phyloP scores from a whole-genome alignment of 2,329 filamentous ascomycete genomes.

The Sarocladium oryzae region DNA sequence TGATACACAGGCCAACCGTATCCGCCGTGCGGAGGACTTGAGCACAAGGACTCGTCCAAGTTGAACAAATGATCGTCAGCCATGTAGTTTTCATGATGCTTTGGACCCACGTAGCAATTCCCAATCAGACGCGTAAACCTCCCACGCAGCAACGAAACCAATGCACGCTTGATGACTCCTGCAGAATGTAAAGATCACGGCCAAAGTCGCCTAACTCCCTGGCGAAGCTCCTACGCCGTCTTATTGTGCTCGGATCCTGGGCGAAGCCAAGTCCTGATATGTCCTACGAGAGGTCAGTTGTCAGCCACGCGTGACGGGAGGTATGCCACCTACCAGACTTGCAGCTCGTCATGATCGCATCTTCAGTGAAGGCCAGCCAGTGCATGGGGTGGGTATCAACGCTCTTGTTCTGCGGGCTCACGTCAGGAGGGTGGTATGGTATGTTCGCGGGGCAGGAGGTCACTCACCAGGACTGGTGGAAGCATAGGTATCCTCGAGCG shows the following conservation, averaged over 20 bases:
- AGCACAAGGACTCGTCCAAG: too few species aligned
- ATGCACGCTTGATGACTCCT: not conserved
- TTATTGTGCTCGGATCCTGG: slow-evolving; percentile 10
- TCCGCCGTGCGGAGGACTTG: too few species aligned
- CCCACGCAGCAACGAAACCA: not conserved
- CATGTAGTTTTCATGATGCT: too few species aligned
- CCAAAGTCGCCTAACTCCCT: not conserved
- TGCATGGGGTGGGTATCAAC: slow-evolving; percentile 81
- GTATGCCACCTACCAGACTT: slow-evolving; percentile 65
- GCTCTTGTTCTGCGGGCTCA: slow-evolving; percentile 57
- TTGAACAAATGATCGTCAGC: too few species aligned
- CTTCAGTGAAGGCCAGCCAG: slow-evolving; percentile 90
- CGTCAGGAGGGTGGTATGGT: slow-evolving; percentile 10
- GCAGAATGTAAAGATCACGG: not conserved
- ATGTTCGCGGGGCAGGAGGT: not conserved
- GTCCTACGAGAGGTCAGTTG: slow-evolving; percentile 8
- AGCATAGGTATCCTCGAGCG: slow-evolving; percentile 76
- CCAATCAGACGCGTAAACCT: not conserved
- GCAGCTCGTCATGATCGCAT: slow-evolving; percentile 88
- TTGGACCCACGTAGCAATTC: not conserved
- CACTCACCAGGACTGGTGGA: slow-evolving; percentile 77
- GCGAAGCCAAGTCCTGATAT: slow-evolving; percentile 16
- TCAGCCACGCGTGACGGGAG: not conserved
- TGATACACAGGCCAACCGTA: too few species aligned
- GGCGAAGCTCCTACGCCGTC: not conserved